phyloP scores from a whole-genome alignment of 2,329 filamentous ascomycete genomes.

The Cladosporium colombiae region DNA sequence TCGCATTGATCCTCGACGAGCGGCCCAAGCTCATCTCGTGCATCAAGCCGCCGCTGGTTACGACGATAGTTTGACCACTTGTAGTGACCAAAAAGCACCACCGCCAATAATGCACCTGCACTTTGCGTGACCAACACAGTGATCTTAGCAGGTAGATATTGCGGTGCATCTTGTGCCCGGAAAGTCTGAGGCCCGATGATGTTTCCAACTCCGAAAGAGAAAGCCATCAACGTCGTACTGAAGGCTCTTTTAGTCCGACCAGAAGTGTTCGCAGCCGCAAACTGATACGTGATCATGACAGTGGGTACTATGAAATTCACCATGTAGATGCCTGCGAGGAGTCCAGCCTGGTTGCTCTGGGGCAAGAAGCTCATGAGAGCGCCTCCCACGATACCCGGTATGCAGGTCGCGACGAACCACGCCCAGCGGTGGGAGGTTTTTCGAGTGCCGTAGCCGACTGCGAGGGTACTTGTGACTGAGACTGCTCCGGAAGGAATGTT shows the following conservation, averaged over 20 bases:
- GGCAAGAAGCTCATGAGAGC: conserved; percentile 36
- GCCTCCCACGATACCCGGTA: conserved; percentile 33
- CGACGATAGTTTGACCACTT: conserved; percentile 42
- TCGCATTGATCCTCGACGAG: background rate
- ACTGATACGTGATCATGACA: conserved; percentile 39
- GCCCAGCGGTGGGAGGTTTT: background rate
- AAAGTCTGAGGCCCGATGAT: conserved; percentile 46
- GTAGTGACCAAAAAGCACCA: conserved; percentile 55
- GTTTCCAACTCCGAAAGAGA: conserved; percentile 41
- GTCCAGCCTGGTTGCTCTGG: conserved; percentile 44
- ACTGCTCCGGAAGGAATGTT: conserved; percentile 62
- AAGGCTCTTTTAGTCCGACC: conserved; percentile 72
- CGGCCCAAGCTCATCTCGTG: background rate
- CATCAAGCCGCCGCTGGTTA: background rate
- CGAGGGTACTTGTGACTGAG: conserved; percentile 42
- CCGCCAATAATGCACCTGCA: conserved; percentile 41
- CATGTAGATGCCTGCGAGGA: conserved; percentile 42
- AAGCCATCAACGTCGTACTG: conserved; percentile 51
- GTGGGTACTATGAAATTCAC: conserved; percentile 42
- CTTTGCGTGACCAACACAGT: conserved; percentile 41
- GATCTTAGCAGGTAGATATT: conserved; percentile 47
- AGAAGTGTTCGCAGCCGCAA: conserved; percentile 58
- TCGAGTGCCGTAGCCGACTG: conserved; percentile 5
- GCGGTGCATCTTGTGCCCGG: conserved; percentile 38
- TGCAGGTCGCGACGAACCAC: conserved; percentile 16